Evolutionary conservation across 1,284 basidiomycete genomes (phyloP).

Genomic region (Leccinum subspadiceum): DNA sequence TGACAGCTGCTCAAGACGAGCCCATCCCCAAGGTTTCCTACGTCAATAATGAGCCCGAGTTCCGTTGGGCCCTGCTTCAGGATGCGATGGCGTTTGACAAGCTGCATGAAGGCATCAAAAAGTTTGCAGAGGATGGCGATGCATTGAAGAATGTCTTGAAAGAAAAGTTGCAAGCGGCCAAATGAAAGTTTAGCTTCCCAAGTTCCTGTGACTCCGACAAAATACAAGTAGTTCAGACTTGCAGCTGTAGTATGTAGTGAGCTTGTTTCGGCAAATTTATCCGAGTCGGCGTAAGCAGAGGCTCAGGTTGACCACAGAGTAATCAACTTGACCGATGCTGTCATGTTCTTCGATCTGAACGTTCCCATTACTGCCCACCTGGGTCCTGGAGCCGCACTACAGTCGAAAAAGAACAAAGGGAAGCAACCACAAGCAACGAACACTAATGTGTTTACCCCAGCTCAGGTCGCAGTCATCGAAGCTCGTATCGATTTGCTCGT

Average conservation of each 20-base stretch:
- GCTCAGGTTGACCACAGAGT: too few species aligned
- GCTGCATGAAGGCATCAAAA: conserved; percentile 93
- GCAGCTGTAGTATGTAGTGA: not conserved
- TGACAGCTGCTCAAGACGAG: conserved; percentile 56
- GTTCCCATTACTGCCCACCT: too few species aligned
- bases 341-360: too few species aligned
- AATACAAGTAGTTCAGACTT: not conserved
- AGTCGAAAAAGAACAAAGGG: too few species aligned
- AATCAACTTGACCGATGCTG: too few species aligned
- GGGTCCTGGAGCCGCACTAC: too few species aligned
- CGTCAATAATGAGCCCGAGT: conserved; percentile 91
- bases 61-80: conserved; percentile 88
- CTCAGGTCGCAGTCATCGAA: too few species aligned
- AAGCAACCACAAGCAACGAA: too few species aligned
- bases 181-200: not conserved
- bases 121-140: conserved; percentile 93
- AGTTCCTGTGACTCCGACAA: not conserved
- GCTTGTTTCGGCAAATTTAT: not conserved
- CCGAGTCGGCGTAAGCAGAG: too few species aligned
- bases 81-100: conserved; percentile 95
- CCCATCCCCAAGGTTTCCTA: conserved; percentile 79
- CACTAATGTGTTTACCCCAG: too few species aligned
- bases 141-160: conserved; percentile 86
- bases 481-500: too few species aligned
- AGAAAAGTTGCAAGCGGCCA: conserved; percentile 59